These are phyloP conservation scores for Flueggea neowawraea DNA, from an alignment of 441 rosid species.

Conservation along the genomic window DNA sequence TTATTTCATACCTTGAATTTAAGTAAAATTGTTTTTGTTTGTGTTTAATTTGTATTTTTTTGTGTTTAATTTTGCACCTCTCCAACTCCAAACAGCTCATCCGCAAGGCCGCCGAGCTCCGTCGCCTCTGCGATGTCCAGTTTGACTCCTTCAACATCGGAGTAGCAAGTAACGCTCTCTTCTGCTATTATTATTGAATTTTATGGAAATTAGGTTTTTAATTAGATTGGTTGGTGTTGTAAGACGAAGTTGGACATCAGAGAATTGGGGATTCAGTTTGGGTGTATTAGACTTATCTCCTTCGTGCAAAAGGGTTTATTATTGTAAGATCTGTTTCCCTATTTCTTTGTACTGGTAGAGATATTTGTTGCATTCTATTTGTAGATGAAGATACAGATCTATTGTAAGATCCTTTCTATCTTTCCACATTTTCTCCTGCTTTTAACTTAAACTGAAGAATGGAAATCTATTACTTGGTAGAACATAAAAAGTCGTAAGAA, in stretches of 20 bases:
- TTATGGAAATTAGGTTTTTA: not conserved
- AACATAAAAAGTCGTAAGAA: no score
- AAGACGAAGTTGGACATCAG: conserved; percentile 72
- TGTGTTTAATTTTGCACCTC: no score
- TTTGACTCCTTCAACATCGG: conserved; percentile 92
- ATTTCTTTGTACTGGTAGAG: not conserved
- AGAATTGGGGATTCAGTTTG: conserved; percentile 85
- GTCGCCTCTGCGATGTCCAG: conserved; percentile 89
- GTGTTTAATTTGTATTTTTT: no score
- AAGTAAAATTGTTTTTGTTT: no score
- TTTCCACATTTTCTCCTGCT: no score
- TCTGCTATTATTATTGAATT: conserved; percentile 1
- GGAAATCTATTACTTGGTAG: no score
- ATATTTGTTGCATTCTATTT: no score
- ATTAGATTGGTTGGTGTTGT: conserved; percentile 1
- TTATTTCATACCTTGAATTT: no score
- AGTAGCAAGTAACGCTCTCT: conserved; percentile 36
- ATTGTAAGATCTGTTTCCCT: conserved; percentile 41
- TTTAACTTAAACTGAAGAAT: no score
- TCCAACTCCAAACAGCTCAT: conserved; percentile 53
- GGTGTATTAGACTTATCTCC: conserved; percentile 85
- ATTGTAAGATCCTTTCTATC: no score
- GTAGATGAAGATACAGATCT: no score
- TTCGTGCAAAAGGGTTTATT: conserved; percentile 63
- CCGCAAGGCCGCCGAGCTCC: conserved; percentile 88